These are phyloP conservation scores for Penicillium paxilli DNA, from an alignment of 495 filamentous ascomycete species.

Conservation along the genomic window DNA sequence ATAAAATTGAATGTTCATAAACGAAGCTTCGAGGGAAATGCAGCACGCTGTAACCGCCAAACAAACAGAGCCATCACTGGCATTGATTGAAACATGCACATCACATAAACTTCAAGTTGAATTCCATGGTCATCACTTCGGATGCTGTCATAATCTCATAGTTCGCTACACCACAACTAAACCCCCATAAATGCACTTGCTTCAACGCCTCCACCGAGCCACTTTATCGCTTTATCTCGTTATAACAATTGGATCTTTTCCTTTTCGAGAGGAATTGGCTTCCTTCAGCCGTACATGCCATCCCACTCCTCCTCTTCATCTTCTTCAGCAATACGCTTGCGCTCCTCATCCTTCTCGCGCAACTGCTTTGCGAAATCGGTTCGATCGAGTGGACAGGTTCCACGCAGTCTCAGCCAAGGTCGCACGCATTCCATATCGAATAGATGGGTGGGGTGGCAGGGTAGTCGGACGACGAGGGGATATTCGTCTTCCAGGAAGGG, in stretches of 20 bases:
- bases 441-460: conserved; percentile 76
- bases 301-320: conserved; percentile 70
- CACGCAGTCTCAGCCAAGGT: conserved; percentile 86
- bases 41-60: no score
- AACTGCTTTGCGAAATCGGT: conserved; percentile 75
- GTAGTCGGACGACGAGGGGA: conserved; percentile 83
- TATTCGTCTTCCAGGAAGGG: conserved; percentile 74
- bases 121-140: neutral
- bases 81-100: neutral
- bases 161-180: neutral
- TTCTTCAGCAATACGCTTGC: conserved; percentile 54
- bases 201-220: neutral
- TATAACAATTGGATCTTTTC: neutral
- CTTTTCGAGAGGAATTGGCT: neutral
- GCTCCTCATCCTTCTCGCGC: conserved; percentile 57
- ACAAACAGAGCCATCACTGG: no score
- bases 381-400: conserved; percentile 86
- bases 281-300: conserved; percentile 66
- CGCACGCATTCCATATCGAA: conserved; percentile 96
- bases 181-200: conserved; percentile 10
- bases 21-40: no score
- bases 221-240: neutral
- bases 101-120: neutral
- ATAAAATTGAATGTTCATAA: no score
- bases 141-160: neutral